phyloP scores from a whole-genome alignment of 148 eudicot genomes.

The Cornus suecica region DNA sequence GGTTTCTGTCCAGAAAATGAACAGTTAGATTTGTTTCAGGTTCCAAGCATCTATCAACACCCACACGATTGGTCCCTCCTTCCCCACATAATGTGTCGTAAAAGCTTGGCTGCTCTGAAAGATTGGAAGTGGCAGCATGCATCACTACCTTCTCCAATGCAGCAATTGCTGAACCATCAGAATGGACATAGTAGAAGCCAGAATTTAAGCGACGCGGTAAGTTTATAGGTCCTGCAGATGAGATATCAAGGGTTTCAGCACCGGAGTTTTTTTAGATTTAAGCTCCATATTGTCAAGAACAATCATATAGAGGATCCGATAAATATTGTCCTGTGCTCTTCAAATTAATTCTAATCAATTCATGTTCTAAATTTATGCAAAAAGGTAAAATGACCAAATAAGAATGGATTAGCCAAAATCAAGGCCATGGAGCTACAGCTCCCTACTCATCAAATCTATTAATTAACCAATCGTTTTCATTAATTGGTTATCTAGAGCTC shows the following conservation, averaged over 20 bases:
- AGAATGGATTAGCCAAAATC: not conserved
- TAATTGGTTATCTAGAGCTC: not conserved
- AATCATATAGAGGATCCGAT: not conserved
- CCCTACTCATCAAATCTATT: not conserved
- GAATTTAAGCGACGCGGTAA: slow-evolving; percentile 90
- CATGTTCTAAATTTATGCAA: not conserved
- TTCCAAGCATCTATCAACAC: slow-evolving; percentile 62
- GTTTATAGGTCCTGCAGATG: slow-evolving; percentile 70
- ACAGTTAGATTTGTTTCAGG: slow-evolving; percentile 67
- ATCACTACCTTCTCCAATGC: slow-evolving; percentile 83
- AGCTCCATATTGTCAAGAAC: not conserved
- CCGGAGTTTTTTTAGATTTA: not conserved
- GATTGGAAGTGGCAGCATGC: slow-evolving; percentile 73
- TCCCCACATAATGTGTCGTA: slow-evolving; percentile 84
- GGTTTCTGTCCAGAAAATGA: slow-evolving; percentile 70
- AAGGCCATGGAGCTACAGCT: not conserved
- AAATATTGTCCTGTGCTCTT: not conserved
- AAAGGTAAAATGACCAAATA: slow-evolving; percentile 17
- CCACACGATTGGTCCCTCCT: slow-evolving; percentile 67
- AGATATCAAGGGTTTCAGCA: slow-evolving; percentile 3
- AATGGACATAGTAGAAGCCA: slow-evolving; percentile 86
- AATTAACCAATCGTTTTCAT: not conserved
- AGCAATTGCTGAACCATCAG: slow-evolving; percentile 64
- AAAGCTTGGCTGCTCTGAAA: slow-evolving; percentile 94
- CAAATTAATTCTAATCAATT: not conserved